Base-by-base conservation (phyloP, 2,329 filamentous ascomycete genomes). In the Trichoderma afroharzianum region DNA sequence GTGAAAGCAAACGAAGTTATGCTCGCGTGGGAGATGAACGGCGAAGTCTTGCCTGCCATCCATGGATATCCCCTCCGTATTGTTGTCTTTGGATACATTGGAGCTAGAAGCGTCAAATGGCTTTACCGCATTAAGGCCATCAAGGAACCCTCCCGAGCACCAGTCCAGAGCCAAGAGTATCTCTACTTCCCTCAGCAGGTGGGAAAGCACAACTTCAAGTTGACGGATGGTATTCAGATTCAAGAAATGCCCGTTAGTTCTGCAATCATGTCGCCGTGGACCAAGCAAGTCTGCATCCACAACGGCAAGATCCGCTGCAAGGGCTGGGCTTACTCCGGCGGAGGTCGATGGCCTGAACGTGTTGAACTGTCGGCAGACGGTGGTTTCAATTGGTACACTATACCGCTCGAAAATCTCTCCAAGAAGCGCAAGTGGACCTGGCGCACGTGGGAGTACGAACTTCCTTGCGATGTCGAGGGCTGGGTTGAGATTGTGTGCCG, bases 401-500 rank as follows among this genome's bases (percentile, higher is more conserved):
- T 69, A 4, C 66, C 66, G 4, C 15, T 62, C 4, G 57, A 69
- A 7, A 69, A 69, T 5, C 28, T 69, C 7, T 69, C 66, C 39
- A 69, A 69, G 57, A 69, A 69, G 39, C n/a, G 66, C n/a, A 62
- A 3, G n/a, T 69, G 66, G 66, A 69, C 66, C 4, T 69, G 66
- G 66, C 66, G 66, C n/a, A 69, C 66, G 6, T 69, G 66, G 66
- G 18, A 53, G n/a, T 69, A 26, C 6, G 66, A 69, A 2, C 28
- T 69, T 2, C 66, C 66, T 6, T 69, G 66, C n/a, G 66, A 69
- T 6, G 57, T 61, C 21, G 66, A 69, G n/a, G 66, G 66, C 39
- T 69, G 66, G 66, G 39, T 69, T 36, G 66, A 69, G 57, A 69
- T 69, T 69, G 57, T 69, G 26, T 32, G 39, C 21, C 66, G 66